Evolutionary conservation across 176 grass and related monocot genomes (phyloP).

Genomic region (Alloteropsis semialata): DNA sequence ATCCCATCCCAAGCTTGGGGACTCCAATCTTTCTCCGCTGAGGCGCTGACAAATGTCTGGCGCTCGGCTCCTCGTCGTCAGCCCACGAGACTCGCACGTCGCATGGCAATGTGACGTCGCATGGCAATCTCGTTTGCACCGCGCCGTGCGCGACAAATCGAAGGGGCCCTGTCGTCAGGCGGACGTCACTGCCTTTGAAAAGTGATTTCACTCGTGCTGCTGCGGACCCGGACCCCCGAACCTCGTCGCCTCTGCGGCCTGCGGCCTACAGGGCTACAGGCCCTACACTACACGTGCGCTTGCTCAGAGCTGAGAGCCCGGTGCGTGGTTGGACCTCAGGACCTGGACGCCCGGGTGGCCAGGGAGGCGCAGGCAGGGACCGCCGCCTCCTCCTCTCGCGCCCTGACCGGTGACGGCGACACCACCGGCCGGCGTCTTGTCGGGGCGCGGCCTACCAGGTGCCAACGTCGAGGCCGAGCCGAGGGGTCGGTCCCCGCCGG

Average conservation of each 20-base stretch:
- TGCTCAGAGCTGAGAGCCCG: neutral
- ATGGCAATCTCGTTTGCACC: no score
- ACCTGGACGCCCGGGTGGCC: no score
- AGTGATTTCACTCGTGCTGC: neutral
- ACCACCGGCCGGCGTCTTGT: neutral
- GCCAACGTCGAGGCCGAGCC: no score
- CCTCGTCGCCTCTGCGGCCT: neutral
- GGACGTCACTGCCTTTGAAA: neutral
- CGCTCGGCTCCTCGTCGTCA: neutral
- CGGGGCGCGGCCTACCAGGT: neutral
- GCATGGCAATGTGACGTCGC: no score
- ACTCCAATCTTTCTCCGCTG: no score
- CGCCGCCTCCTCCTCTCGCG: neutral
- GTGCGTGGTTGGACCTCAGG: no score
- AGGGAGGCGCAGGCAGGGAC: no score
- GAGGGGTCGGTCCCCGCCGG: neutral
- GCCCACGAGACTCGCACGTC: no score
- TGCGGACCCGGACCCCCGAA: neutral
- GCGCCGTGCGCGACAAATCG: neutral
- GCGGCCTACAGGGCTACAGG: no score
- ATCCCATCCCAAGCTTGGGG: neutral
- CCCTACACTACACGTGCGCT: conserved; percentile 14
- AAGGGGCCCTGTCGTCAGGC: neutral
- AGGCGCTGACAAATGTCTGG: neutral
- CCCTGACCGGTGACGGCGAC: neutral